phyloP scores from a whole-genome alignment of 1,139 yeast species.

The Martiniozyma asiatica region DNA sequence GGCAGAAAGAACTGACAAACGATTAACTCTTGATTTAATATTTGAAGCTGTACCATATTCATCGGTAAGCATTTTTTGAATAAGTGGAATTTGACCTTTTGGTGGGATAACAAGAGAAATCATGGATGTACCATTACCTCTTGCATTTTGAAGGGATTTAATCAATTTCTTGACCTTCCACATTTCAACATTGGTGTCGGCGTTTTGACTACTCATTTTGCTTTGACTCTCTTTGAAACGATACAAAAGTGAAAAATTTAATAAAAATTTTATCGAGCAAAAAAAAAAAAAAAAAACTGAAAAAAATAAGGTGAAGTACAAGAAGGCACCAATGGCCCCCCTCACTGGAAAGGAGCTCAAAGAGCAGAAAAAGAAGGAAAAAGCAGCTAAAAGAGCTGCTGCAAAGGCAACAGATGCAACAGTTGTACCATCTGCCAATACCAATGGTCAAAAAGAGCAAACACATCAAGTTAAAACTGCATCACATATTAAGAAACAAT shows the following conservation, averaged over 20 bases:
- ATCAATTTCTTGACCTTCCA: conserved; percentile 96
- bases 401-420: conserved; percentile 32
- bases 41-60: conserved; percentile 98
- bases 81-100: conserved; percentile 79
- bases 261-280: not conserved
- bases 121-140: conserved; percentile 99
- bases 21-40: conserved; percentile 92
- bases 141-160: conserved; percentile 75
- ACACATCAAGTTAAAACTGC: conserved; percentile 26
- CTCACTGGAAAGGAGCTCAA: conserved; percentile 86
- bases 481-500: conserved; percentile 43
- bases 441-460: conserved; percentile 15
- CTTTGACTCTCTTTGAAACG: not conserved
- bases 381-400: conserved; percentile 79
- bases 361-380: conserved; percentile 77
- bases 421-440: conserved; percentile 4
- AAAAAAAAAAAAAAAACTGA: not conserved
- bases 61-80: conserved; percentile 87
- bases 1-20: conserved; percentile 89
- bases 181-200: conserved; percentile 94
- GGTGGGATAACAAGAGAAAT: conserved; percentile 94
- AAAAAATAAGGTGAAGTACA: no score
- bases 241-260: not conserved
- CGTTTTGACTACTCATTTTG: conserved; percentile 28
- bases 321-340: no score